Conservation (phyloP, 2,329 filamentous ascomycete genomes). For the Aspergillus sp. region DNA sequence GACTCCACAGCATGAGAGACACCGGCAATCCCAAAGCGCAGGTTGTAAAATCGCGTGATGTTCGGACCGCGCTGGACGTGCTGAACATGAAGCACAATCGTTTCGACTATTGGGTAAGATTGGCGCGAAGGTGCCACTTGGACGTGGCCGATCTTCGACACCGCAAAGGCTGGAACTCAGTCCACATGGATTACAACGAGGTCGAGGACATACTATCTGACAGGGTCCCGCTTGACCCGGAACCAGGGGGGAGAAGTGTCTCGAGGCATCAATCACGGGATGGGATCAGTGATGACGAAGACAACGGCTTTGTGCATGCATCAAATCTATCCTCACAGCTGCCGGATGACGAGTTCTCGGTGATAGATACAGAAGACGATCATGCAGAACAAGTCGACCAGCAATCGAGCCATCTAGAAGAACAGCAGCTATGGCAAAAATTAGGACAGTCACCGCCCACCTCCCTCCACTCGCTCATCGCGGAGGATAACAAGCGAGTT, state of each 20-base stretch:
- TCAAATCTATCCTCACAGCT: conserved; percentile 2
- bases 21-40: conserved; percentile 29
- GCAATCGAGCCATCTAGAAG: conserved; percentile 44
- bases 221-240: conserved; percentile 5
- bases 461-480: conserved; percentile 20
- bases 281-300: neutral
- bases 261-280: neutral
- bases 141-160: conserved; percentile 46
- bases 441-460: conserved; percentile 32
- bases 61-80: conserved; percentile 55
- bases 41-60: conserved; percentile 49
- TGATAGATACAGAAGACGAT: conserved; percentile 38
- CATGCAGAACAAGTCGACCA: conserved; percentile 52
- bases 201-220: conserved; percentile 41
- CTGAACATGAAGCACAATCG: conserved; percentile 51
- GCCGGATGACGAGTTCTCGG: conserved; percentile 14
- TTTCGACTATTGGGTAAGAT: conserved; percentile 52
- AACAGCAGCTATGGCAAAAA: conserved; percentile 45
- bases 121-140: conserved; percentile 54
- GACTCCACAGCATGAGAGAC: conserved; percentile 55
- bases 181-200: conserved; percentile 40
- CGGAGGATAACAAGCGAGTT: conserved; percentile 16
- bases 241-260: conserved; percentile 9
- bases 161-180: conserved; percentile 30
- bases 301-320: neutral